A percentile compares a stretch with the other conserved stretches of the same genome.
phyloP scores from a whole-genome alignment of 306 rosid species.

The Prunus armeniaca region DNA sequence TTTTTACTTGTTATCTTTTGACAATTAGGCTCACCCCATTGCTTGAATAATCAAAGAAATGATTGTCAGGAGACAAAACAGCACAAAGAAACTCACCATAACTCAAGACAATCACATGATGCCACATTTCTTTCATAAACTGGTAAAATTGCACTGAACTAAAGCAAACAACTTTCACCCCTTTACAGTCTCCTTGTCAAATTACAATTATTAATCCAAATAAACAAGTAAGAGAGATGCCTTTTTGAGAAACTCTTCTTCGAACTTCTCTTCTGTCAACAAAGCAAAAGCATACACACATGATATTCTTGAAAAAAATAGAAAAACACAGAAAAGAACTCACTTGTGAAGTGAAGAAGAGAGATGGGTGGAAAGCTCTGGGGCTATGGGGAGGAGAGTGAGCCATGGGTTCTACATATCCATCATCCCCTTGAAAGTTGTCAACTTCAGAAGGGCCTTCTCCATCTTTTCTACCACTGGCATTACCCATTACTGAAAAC shows the following conservation, averaged over 20 bases:
- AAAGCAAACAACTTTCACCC: slow-evolving; percentile 14
- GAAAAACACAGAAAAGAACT: slow-evolving; percentile 2
- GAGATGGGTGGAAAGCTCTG: slow-evolving; percentile 3
- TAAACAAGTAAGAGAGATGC: background rate
- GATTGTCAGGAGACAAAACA: background rate
- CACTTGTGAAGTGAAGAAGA: slow-evolving; percentile 21
- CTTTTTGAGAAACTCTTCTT: background rate
- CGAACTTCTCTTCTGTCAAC: background rate
- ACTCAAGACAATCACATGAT: background rate
- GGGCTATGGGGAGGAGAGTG: slow-evolving; percentile 19
- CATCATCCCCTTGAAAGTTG: slow-evolving; percentile 23
- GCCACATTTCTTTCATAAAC: background rate
- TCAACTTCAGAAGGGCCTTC: slow-evolving; percentile 34
- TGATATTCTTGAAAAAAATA: background rate
- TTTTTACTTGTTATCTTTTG: background rate
- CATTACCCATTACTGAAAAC: slow-evolving; percentile 38
- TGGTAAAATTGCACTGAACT: background rate
- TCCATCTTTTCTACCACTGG: slow-evolving; percentile 29
- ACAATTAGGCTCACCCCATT: no score
- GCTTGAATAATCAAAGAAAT: background rate
- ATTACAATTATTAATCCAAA: background rate
- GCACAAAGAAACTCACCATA: background rate
- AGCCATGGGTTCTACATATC: slow-evolving; percentile 22
- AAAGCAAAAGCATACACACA: slow-evolving; percentile 4
- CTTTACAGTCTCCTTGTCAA: background rate